Evolutionary conservation across 352 stramenopile species (phyloP), one percentile per base, ranked within the genome.

Genomic region (Lagenidium sp.): DNA sequence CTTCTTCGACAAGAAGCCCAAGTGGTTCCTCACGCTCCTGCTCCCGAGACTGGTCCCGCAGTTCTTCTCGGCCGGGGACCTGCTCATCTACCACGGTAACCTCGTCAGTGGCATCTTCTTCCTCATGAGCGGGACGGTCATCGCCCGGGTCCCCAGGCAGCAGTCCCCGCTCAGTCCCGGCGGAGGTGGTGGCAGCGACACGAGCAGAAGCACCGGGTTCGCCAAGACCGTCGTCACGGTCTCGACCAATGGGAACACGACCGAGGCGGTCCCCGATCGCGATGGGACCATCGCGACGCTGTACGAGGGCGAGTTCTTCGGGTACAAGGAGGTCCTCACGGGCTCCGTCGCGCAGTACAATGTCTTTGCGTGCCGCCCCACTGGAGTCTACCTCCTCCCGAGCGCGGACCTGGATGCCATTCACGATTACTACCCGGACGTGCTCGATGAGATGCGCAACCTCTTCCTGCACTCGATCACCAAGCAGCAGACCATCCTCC

Each of bases 1-100:
- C 1, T 86, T 89, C 45, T 89, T 89, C 22, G 76, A 89, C 40
- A 89, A 89, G 41, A 89, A 89, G 21, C 76, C 76, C 4, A 89
- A 89, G 30, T 89, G 76, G 76, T 89, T 89, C 45, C 47, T 89
- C 13, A 82, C 76, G 12, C 50, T 89, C 15, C 45, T 89, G 11
- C 46, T 89, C 11, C 76, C 73, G 18, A 57, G 71, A 18, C 54
- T 89, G 3, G 59, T 82, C 7, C 76, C 76, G 3, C 76, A 89
- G 41, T 89, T 68, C 50, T 89, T 77, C 28, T 44, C 85, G 3
- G 50, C 75, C 19, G 66, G 76, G 2, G 76, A 89, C 38, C 57
- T 89, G 36, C 28, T 86, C 5, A 84, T 89, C 19, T 86, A 85
- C 37, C 60, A 85, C 16, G 61, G 73, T 18, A 86, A 84, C 28